Conservation (phyloP, 2,329 filamentous ascomycete genomes). For the Myriosclerotinia scirpicola region DNA sequence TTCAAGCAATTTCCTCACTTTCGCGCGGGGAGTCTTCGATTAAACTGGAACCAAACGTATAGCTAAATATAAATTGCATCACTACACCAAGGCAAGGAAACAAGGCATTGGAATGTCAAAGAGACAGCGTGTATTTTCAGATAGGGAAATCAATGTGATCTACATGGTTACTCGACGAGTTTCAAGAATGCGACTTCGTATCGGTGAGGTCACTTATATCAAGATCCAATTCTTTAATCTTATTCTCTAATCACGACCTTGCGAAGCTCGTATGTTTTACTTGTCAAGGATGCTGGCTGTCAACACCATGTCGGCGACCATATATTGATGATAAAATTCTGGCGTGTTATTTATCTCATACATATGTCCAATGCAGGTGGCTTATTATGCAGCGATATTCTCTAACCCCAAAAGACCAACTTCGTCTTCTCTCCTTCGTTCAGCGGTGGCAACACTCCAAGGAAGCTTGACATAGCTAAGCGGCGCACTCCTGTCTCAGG, state of each 20-base stretch:
- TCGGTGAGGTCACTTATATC: no score
- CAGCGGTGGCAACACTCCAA: constrained; percentile 12
- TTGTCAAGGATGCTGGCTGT: background rate
- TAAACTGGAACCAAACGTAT: constrained; percentile 69
- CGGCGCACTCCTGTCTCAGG: background rate
- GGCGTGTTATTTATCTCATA: background rate
- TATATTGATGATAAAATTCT: background rate
- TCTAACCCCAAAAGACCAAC: constrained; percentile 15
- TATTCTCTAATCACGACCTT: background rate
- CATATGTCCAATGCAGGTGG: background rate
- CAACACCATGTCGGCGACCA: background rate
- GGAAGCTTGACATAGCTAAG: constrained; percentile 13
- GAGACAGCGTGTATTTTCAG: no score
- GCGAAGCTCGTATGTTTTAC: background rate
- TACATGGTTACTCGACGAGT: background rate
- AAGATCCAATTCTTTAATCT: background rate
- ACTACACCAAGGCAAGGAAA: background rate
- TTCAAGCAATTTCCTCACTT: background rate
- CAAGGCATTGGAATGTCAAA: no score
- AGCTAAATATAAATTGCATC: background rate
- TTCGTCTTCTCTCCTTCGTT: constrained; percentile 9
- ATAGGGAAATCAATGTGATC: no score
- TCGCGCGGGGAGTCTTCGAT: background rate
- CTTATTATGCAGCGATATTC: background rate
- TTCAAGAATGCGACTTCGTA: background rate